Base-by-base conservation (phyloP, 208 protist species). In the Crithidia bombi region DNA sequence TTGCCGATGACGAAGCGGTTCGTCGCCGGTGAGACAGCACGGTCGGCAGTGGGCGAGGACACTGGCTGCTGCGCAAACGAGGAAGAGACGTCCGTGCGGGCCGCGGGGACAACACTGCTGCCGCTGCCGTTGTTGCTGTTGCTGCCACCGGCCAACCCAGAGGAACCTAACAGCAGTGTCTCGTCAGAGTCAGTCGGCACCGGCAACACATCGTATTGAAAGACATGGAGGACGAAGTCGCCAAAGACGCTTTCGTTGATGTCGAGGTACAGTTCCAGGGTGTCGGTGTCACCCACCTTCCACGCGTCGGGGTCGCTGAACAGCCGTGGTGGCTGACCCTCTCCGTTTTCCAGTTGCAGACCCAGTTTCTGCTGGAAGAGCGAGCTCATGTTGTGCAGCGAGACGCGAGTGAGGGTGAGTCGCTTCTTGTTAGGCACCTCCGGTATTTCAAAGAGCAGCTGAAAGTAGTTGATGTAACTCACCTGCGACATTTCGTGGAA, bases 381-480 rank as follows among this genome's bases (percentile, higher is more conserved):
- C 2, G 71, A 33, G 26, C 79, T 73, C 75, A 88, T 75, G 61
- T 91, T 87, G 59, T 91, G 81, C 55, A 94, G 68, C 33, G 89
- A 88, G 10, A 90, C 72, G 2, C 75, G 73, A 5, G 55, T 58
- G 47, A 94, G 64, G 17, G 68, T 65, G 12, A 88, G 75, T 12
- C 89, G 80, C 49, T 79, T 79, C 32, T 75, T 75, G 54, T 86
- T 91, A 6, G 89, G 86, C 26, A 94, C 41, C n/a, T 82, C 75
- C 0, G 89, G 89, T 36, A 88, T 83, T 36, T 89, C 84, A 63
- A 94, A 83, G 50, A 94, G 82, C 28, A 94, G 75, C 67, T 87
- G 86, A 64, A 94, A 94, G 72, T 91, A 94, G 54, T 88, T 91
- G 62, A 85, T 81, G 70, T 91, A 94, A 63, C 73, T 86, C 79